phyloP scores from a whole-genome alignment of 352 stramenopile genomes.

The Phytophthora constricta region DNA sequence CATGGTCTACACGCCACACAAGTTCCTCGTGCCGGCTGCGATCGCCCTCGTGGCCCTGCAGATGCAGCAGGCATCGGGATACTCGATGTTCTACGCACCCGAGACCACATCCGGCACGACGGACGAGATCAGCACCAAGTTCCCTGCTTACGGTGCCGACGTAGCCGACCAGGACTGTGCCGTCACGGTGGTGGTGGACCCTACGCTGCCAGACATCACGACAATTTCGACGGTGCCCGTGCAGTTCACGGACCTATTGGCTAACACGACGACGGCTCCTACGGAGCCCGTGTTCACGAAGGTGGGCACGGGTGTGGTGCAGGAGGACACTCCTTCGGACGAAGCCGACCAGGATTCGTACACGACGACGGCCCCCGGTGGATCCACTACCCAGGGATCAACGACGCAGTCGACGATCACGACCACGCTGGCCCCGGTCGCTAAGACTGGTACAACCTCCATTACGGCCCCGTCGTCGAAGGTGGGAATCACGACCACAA shows the following conservation, averaged over 20 bases:
- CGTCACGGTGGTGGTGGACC: conserved; percentile 22
- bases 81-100: conserved; percentile 27
- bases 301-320: conserved; percentile 20
- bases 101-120: conserved; percentile 11
- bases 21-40: conserved; percentile 36
- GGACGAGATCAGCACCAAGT: conserved; percentile 14
- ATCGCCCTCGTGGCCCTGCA: conserved; percentile 24
- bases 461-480: conserved; percentile 9
- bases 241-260: conserved; percentile 20
- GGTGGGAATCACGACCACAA: conserved; percentile 5
- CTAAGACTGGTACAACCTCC: conserved; percentile 9
- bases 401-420: background rate
- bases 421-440: background rate
- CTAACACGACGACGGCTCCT: conserved; percentile 21
- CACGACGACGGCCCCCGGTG: background rate
- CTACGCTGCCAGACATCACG: conserved; percentile 32
- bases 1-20: conserved; percentile 38
- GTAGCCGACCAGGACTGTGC: conserved; percentile 17
- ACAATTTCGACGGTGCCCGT: conserved; percentile 30
- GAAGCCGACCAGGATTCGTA: conserved; percentile 15
- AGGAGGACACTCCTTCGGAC: conserved; percentile 5
- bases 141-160: conserved; percentile 17
- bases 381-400: conserved; percentile 2
- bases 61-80: conserved; percentile 24
- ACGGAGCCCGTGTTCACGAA: conserved; percentile 27